These are phyloP conservation scores for Cytospora leucostoma DNA, from an alignment of 2,329 filamentous ascomycete genomes.

Conservation along the genomic window DNA sequence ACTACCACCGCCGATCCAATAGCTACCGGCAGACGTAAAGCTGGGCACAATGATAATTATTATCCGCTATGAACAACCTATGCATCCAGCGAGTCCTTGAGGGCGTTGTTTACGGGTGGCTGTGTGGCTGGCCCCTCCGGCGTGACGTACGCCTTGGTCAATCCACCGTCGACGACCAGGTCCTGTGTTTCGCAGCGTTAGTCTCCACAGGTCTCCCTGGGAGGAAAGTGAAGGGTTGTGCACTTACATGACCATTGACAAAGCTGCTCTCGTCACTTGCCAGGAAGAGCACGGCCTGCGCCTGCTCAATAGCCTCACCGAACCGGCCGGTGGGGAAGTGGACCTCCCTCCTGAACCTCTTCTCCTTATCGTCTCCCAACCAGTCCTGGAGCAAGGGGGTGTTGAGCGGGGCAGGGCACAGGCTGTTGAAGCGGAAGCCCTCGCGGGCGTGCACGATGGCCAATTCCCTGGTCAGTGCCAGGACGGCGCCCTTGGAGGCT, in stretches of 20 bases:
- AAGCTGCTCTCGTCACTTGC: slow-evolving; percentile 88
- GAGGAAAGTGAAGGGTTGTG: neutral
- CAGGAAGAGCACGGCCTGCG: slow-evolving; percentile 83
- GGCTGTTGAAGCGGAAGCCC: slow-evolving; percentile 83
- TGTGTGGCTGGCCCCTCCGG: slow-evolving; percentile 58
- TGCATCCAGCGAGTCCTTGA: slow-evolving; percentile 47
- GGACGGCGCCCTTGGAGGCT: slow-evolving; percentile 87
- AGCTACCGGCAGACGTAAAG: neutral
- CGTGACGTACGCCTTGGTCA: slow-evolving; percentile 88
- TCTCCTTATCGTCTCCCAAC: slow-evolving; percentile 82
- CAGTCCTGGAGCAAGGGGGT: slow-evolving; percentile 91
- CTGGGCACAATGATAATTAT: neutral
- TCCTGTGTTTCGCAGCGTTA: slow-evolving; percentile 53
- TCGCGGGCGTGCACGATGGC: slow-evolving; percentile 91
- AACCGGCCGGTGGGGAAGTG: slow-evolving; percentile 89
- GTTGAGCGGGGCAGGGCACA: slow-evolving; percentile 90
- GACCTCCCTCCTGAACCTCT: slow-evolving; percentile 79
- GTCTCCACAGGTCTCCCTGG: neutral
- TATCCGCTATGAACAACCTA: slow-evolving; percentile 26
- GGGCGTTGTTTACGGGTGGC: slow-evolving; percentile 63
- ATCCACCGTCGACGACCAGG: slow-evolving; percentile 93
- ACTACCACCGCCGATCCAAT: neutral
- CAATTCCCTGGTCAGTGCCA: slow-evolving; percentile 86
- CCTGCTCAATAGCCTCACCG: slow-evolving; percentile 92
- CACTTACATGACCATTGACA: slow-evolving; percentile 64